Evolutionary conservation across 352 stramenopile genomes (phyloP).

Genomic region (Globisporangium nagaii): DNA sequence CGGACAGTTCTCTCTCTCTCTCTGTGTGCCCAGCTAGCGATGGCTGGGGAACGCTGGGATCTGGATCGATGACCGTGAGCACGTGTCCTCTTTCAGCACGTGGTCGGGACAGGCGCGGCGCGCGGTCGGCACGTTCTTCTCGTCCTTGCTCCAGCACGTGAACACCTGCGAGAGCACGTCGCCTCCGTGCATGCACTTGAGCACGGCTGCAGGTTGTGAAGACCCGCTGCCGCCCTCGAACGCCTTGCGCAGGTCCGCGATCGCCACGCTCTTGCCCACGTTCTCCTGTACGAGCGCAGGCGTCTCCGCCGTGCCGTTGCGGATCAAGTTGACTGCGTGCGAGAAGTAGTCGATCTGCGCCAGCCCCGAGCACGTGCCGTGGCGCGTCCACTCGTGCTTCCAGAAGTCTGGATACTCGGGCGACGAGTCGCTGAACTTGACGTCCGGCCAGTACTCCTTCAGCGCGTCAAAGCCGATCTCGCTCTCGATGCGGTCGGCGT

Average conservation of each 20-base stretch:
- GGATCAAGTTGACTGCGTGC: slow-evolving; percentile 70
- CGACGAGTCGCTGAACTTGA: slow-evolving; percentile 57
- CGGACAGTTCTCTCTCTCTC: too few relatives aligned
- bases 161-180: slow-evolving; percentile 67
- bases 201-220: slow-evolving; percentile 15
- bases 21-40: too few relatives aligned
- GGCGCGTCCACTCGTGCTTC: slow-evolving; percentile 92
- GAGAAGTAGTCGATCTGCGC: slow-evolving; percentile 83
- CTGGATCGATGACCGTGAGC: slow-evolving; percentile 33
- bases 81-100: slow-evolving; percentile 72
- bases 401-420: slow-evolving; percentile 83
- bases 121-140: slow-evolving; percentile 33
- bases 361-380: slow-evolving; percentile 91
- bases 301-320: slow-evolving; percentile 63
- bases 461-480: slow-evolving; percentile 69
- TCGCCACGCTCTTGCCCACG: slow-evolving; percentile 45
- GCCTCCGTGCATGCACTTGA: slow-evolving; percentile 32
- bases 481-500: slow-evolving; percentile 48
- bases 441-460: slow-evolving; percentile 82
- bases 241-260: slow-evolving; percentile 33
- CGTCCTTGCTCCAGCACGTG: slow-evolving; percentile 78
- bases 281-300: slow-evolving; percentile 55
- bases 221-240: slow-evolving; percentile 18
- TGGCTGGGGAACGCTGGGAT: slow-evolving; percentile 60
- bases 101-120: slow-evolving; percentile 52